These are phyloP conservation scores for Aechmea fasciata DNA, from an alignment of 176 grass and related monocot species.

Conservation along the genomic window DNA sequence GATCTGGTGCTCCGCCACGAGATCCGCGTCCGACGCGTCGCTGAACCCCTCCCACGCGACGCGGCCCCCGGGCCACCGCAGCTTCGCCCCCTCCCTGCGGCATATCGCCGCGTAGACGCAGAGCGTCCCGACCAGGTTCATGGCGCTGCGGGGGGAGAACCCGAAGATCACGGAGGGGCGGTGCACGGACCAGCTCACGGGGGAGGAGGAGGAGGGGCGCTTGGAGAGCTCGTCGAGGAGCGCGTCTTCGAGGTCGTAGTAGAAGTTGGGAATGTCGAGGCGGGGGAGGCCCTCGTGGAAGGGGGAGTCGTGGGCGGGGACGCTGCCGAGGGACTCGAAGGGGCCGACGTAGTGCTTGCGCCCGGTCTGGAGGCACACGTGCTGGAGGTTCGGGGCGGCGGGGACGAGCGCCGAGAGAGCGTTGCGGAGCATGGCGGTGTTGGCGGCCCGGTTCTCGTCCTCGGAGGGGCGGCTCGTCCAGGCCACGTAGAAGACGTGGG, in stretches of 20 bases:
- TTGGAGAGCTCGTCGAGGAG: slow-evolving; percentile 36
- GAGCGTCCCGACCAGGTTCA: slow-evolving; percentile 63
- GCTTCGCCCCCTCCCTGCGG: slow-evolving; percentile 39
- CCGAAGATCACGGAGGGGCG: slow-evolving; percentile 56
- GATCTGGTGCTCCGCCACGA: slow-evolving; percentile 83
- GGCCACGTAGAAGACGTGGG: slow-evolving; percentile 52
- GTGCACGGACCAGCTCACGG: slow-evolving; percentile 43
- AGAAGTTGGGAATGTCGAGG: slow-evolving; percentile 38
- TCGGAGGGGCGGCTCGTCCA: slow-evolving; percentile 29
- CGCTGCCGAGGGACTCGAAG: slow-evolving; percentile 18
- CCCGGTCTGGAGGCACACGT: slow-evolving; percentile 68
- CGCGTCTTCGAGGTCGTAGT: slow-evolving; percentile 54
- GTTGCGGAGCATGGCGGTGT: slow-evolving; percentile 55
- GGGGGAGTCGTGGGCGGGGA: slow-evolving; percentile 28
- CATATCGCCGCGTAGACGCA: slow-evolving; percentile 83
- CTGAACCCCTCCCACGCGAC: slow-evolving; percentile 52
- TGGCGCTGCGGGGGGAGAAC: slow-evolving; percentile 58
- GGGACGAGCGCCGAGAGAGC: slow-evolving; percentile 51
- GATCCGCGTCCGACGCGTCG: slow-evolving; percentile 65
- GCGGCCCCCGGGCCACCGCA: slow-evolving; percentile 46
- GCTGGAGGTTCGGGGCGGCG: slow-evolving; percentile 33
- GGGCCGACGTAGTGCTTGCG: slow-evolving; percentile 58
- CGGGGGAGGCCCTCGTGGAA: slow-evolving; percentile 49
- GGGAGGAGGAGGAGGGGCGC: slow-evolving; percentile 27
- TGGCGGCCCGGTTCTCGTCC: slow-evolving; percentile 26